Evolutionary conservation across 2,329 filamentous ascomycete species (phyloP).

Genomic region (Atkinsonella texensis): DNA sequence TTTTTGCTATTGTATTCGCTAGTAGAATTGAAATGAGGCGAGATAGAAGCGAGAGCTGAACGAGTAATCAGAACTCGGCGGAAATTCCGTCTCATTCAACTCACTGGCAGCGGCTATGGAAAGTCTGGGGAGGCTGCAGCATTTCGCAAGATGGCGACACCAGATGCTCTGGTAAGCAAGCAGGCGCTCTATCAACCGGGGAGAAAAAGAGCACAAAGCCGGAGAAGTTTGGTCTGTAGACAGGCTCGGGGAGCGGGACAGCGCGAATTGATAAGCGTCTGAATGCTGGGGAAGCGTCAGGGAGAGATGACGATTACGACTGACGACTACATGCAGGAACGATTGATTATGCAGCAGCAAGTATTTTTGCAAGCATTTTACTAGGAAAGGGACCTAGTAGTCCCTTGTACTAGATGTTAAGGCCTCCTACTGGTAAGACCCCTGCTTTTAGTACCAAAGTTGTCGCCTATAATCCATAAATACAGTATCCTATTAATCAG

Average conservation of each 20-base stretch:
- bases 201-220: neutral
- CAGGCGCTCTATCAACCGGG: neutral
- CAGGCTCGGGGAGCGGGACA: neutral
- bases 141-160: neutral
- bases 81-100: neutral
- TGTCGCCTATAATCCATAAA: too few species aligned
- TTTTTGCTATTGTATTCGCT: neutral
- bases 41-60: neutral
- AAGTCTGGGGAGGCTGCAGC: neutral
- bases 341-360: too few species aligned
- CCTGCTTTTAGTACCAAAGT: too few species aligned
- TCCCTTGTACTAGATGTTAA: too few species aligned
- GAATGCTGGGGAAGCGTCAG: neutral
- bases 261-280: slow-evolving; percentile 1
- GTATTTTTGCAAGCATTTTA: too few species aligned
- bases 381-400: too few species aligned
- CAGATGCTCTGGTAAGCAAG: neutral
- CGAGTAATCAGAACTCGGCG: neutral
- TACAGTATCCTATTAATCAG: too few species aligned
- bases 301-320: slow-evolving; percentile 2
- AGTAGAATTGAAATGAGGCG: neutral
- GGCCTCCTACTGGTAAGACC: too few species aligned
- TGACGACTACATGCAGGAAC: neutral
- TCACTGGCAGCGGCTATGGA: neutral
- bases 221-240: neutral